Evolutionary conservation across 2,329 filamentous ascomycete genomes (phyloP).

Genomic region (Chrysosporium queenslandicum): DNA sequence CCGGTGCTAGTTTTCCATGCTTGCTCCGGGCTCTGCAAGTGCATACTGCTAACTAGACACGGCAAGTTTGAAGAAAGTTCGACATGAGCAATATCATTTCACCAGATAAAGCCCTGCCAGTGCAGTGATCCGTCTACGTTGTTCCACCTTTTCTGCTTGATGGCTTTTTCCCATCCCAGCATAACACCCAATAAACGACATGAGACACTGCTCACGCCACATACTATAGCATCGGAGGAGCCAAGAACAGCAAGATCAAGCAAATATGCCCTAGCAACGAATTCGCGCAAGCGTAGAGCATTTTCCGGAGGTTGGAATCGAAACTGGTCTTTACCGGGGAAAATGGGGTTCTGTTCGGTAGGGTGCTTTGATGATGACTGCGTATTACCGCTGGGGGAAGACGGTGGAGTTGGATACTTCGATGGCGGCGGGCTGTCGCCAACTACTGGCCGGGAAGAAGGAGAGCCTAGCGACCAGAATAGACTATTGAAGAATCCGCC

Average conservation of each 20-base stretch:
- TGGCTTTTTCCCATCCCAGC: conserved; percentile 67
- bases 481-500: conserved; percentile 74
- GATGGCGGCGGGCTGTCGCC: conserved; percentile 25
- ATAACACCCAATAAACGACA: conserved; percentile 72
- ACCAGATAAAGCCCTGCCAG: conserved; percentile 44
- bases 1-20: too few relatives aligned
- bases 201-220: conserved; percentile 54
- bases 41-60: too few relatives aligned
- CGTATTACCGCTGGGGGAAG: conserved; percentile 4
- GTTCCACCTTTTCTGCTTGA: conserved; percentile 47
- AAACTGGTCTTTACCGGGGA: conserved; percentile 15
- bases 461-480: conserved; percentile 66
- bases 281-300: conserved; percentile 58
- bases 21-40: too few relatives aligned
- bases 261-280: conserved; percentile 70
- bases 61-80: too few relatives aligned
- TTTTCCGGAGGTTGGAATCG: conserved; percentile 23
- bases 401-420: conserved; percentile 14
- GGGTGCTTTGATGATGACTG: neutral
- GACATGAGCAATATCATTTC: neutral
- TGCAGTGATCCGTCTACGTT: conserved; percentile 66
- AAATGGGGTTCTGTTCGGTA: neutral
- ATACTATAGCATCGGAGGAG: conserved; percentile 58
- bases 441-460: conserved; percentile 33
- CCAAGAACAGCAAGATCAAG: conserved; percentile 69